Evolutionary conservation across 495 filamentous ascomycete species (phyloP).

Genomic region (Xylaria nigripes): DNA sequence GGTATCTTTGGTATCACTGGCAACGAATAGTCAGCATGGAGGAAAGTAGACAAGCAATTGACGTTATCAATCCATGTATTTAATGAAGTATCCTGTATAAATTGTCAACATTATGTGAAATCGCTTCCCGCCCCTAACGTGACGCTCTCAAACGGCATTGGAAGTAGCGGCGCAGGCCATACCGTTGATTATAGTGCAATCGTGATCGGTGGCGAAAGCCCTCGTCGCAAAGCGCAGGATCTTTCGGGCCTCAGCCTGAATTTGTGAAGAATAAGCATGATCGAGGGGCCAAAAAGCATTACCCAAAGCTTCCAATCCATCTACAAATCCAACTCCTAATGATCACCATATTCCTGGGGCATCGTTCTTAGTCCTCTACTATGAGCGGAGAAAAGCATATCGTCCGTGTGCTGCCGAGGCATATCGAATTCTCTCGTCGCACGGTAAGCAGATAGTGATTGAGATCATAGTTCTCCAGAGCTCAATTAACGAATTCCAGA

Average conservation of each 20-base stretch:
- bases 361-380: constrained; percentile 6
- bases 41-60: too few relatives aligned
- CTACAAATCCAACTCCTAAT: constrained; percentile 11
- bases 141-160: constrained; percentile 20
- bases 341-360: constrained; percentile 1
- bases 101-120: constrained; percentile 8
- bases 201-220: constrained; percentile 14
- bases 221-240: constrained; percentile 12
- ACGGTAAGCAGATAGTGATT: constrained; percentile 30
- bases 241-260: constrained; percentile 16
- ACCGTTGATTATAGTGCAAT: constrained; percentile 25
- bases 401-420: constrained; percentile 31
- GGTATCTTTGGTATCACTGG: too few relatives aligned
- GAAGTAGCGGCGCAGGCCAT: constrained; percentile 22
- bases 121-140: constrained; percentile 10
- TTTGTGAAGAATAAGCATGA: constrained; percentile 21
- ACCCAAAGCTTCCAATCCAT: constrained; percentile 31
- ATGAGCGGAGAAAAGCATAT: constrained; percentile 23
- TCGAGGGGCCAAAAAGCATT: constrained; percentile 26
- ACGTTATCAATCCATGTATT: too few relatives aligned
- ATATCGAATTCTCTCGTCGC: constrained; percentile 25
- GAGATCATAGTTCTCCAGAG: constrained; percentile 16
- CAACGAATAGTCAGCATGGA: too few relatives aligned
- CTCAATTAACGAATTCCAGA: constrained; percentile 18
- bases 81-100: constrained; percentile 13